Evolutionary conservation across 176 grass and related monocot genomes (phyloP).

Genomic region (Carex kokanica): DNA sequence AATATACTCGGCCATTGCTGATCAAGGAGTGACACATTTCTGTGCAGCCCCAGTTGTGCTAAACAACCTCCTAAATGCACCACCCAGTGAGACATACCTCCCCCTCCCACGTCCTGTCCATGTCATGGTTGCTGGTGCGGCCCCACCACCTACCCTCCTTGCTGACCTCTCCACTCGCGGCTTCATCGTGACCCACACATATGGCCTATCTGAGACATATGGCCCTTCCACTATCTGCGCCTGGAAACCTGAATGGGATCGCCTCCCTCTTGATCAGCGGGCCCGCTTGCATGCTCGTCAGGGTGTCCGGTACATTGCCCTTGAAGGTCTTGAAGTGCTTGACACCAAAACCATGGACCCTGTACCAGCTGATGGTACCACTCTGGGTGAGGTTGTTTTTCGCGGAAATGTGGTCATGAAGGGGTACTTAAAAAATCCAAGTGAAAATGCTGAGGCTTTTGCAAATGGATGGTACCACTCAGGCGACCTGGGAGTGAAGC

Average conservation of each 20-base stretch:
- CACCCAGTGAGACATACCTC: slow-evolving; percentile 61
- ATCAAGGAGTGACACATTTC: slow-evolving; percentile 84
- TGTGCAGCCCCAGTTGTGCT: slow-evolving; percentile 83
- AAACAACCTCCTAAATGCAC: slow-evolving; percentile 74
- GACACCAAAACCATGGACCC: slow-evolving; percentile 76
- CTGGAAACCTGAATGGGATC: slow-evolving; percentile 87
- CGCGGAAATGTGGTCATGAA: slow-evolving; percentile 89
- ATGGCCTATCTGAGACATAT: slow-evolving; percentile 82
- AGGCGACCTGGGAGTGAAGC: slow-evolving; percentile 84
- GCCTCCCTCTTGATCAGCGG: slow-evolving; percentile 56
- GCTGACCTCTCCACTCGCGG: slow-evolving; percentile 58
- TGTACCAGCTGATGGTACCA: slow-evolving; percentile 62
- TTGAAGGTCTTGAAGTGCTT: slow-evolving; percentile 68
- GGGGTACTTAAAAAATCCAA: slow-evolving; percentile 90
- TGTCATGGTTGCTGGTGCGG: slow-evolving; percentile 68
- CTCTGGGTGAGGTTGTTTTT: slow-evolving; percentile 79
- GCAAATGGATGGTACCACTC: slow-evolving; percentile 85
- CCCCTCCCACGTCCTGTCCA: slow-evolving; percentile 61
- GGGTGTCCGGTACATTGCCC: slow-evolving; percentile 65
- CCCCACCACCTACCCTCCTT: slow-evolving; percentile 70
- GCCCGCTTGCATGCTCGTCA: slow-evolving; percentile 68
- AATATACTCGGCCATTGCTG: slow-evolving; percentile 60
- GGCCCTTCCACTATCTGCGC: slow-evolving; percentile 63
- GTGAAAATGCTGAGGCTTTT: slow-evolving; percentile 70
- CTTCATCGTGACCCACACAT: slow-evolving; percentile 79